phyloP scores from a whole-genome alignment of 208 protist species.

The Trypanosoma lewisi region DNA sequence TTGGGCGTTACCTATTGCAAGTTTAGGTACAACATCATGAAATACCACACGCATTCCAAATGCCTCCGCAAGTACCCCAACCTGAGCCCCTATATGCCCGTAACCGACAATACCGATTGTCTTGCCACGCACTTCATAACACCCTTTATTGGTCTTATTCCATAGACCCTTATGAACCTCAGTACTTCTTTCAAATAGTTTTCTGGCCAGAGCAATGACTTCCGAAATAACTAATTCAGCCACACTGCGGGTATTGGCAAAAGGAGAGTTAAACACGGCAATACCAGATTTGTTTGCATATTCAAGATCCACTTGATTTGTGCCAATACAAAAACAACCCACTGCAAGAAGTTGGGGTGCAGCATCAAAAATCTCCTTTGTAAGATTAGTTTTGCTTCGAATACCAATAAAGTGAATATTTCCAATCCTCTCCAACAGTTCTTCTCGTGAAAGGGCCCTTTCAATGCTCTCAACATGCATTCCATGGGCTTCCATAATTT shows the following conservation, averaged over 20 bases:
- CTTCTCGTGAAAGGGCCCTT: conserved; percentile 52
- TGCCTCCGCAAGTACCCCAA: conserved; percentile 91
- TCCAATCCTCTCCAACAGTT: conserved; percentile 80
- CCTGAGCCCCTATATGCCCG: conserved; percentile 92
- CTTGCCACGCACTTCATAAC: conserved; percentile 87
- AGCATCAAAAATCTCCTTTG: conserved; percentile 59
- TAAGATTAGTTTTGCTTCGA: conserved; percentile 90
- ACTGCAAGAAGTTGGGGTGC: conserved; percentile 83
- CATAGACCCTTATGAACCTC: conserved; percentile 89
- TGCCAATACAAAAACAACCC: conserved; percentile 96
- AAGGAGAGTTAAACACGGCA: conserved; percentile 96
- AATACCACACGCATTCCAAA: conserved; percentile 93
- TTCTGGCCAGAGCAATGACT: conserved; percentile 87
- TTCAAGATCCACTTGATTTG: conserved; percentile 92
- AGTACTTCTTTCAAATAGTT: conserved; percentile 80
- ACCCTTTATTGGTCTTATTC: conserved; percentile 83
- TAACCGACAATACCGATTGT: conserved; percentile 93
- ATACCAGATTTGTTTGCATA: conserved; percentile 73
- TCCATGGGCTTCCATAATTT: conserved; percentile 75
- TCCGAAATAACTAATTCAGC: conserved; percentile 92
- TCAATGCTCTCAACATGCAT: conserved; percentile 74
- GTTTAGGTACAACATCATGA: conserved; percentile 85
- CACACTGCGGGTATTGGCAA: conserved; percentile 93
- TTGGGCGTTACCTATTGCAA: conserved; percentile 90
- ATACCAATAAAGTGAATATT: conserved; percentile 91